Conservation (phyloP, 257 asterid genomes). For the Cordia subcordata region DNA sequence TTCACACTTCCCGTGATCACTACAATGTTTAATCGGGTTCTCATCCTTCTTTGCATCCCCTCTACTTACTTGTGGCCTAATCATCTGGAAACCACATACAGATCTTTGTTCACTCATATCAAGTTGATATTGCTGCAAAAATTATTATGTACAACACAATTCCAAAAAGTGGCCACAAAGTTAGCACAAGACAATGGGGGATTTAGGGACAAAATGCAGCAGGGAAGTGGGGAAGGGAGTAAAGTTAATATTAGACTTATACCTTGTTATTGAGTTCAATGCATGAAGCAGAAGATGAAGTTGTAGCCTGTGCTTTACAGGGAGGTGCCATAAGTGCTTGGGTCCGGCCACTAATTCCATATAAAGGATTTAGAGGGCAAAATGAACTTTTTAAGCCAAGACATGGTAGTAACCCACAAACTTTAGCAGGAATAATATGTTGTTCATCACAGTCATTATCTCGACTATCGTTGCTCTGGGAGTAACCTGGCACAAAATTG, state of each 20-base stretch:
- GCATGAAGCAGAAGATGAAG: conserved; percentile 40
- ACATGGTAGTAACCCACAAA: conserved; percentile 75
- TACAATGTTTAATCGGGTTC: conserved; percentile 1
- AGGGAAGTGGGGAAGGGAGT: not conserved
- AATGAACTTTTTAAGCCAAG: conserved; percentile 55
- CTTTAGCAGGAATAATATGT: conserved; percentile 29
- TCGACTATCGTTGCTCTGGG: conserved; percentile 28
- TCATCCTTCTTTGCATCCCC: conserved; percentile 14
- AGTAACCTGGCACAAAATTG: conserved; percentile 50
- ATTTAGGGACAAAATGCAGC: too few species aligned
- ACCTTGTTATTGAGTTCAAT: conserved; percentile 55
- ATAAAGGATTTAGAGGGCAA: conserved; percentile 52
- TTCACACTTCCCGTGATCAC: conserved; percentile 11
- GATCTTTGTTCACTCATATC: conserved; percentile 34
- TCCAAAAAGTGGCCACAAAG: too few species aligned
- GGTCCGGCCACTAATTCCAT: conserved; percentile 56
- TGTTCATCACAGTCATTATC: conserved; percentile 40
- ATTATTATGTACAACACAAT: conserved; percentile 1
- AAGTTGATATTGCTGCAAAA: conserved; percentile 38
- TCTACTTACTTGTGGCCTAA: conserved; percentile 23
- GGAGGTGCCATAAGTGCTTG: conserved; percentile 33
- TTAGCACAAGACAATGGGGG: too few species aligned
- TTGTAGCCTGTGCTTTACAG: conserved; percentile 31
- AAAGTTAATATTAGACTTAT: conserved; percentile 1
- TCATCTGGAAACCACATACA: conserved; percentile 26